Conservation (phyloP, 2,329 filamentous ascomycete genomes). For the Trichoderma asperellum region DNA sequence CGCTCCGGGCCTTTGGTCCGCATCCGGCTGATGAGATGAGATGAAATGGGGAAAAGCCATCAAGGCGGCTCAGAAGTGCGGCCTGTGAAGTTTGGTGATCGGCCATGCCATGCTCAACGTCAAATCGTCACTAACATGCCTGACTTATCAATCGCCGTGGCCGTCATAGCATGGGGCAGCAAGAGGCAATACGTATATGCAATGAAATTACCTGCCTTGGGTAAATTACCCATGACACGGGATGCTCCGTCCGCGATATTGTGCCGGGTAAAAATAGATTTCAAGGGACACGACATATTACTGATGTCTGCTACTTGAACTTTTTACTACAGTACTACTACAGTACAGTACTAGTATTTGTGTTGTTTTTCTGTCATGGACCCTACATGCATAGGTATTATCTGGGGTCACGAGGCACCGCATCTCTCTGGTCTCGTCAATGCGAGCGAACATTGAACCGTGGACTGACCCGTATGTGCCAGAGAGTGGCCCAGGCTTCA, state of each 20-base stretch:
- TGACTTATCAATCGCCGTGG: background rate
- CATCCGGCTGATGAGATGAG: conserved; percentile 10
- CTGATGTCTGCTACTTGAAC: background rate
- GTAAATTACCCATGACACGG: background rate
- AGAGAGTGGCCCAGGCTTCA: background rate
- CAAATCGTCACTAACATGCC: background rate
- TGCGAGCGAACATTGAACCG: background rate
- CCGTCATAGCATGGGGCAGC: background rate
- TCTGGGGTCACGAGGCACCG: background rate
- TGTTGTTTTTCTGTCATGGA: background rate
- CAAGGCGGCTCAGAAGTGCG: conserved; percentile 1
- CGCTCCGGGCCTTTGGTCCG: background rate
- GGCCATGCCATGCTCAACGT: background rate
- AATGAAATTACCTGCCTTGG: background rate
- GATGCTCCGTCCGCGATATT: background rate
- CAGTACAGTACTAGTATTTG: too few relatives aligned
- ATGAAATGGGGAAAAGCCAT: background rate
- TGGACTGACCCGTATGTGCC: background rate
- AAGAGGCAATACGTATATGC: background rate
- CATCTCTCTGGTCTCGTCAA: background rate
- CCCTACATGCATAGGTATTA: too few relatives aligned
- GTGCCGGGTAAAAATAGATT: background rate
- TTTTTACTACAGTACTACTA: background rate
- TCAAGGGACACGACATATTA: background rate
- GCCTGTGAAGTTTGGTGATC: background rate